phyloP scores from a whole-genome alignment of 306 rosid genomes.

The Alnus glutinosa region DNA sequence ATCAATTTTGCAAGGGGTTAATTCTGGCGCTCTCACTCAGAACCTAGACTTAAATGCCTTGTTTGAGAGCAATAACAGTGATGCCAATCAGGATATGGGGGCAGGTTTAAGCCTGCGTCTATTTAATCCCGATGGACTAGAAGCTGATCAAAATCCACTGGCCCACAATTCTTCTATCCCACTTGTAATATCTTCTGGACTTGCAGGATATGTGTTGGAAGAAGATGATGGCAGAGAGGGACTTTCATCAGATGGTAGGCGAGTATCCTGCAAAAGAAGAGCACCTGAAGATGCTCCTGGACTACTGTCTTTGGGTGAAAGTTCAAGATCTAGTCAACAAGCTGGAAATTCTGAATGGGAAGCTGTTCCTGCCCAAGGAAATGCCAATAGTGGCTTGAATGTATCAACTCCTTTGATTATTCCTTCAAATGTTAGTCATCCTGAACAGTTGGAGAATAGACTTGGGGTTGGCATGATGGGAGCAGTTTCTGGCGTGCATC shows the following conservation, averaged over 20 bases:
- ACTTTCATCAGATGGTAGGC: background rate
- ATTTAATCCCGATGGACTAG: background rate
- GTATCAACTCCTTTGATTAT: background rate
- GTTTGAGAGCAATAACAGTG: background rate
- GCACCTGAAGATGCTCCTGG: conserved; percentile 13
- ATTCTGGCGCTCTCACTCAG: background rate
- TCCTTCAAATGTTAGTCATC: background rate
- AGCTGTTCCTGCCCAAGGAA: background rate
- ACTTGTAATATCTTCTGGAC: background rate
- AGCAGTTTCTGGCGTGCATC: conserved; percentile 6
- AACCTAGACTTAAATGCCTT: conserved; percentile 5
- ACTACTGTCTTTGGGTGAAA: conserved; percentile 22
- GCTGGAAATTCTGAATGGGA: conserved; percentile 2
- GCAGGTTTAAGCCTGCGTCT: conserved; percentile 5
- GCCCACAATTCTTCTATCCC: background rate
- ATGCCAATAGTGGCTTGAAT: conserved; percentile 13
- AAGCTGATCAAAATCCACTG: conserved; percentile 9
- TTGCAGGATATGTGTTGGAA: background rate
- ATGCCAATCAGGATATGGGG: background rate
- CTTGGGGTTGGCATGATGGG: background rate
- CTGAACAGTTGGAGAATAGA: conserved; percentile 6
- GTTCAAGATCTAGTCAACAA: conserved; percentile 10
- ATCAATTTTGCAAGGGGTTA: background rate
- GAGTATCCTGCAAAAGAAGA: conserved; percentile 17
- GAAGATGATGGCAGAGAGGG: conserved; percentile 3